Evolutionary conservation across 2,329 filamentous ascomycete species (phyloP).

Genomic region (Sporothrix brasiliensis): DNA sequence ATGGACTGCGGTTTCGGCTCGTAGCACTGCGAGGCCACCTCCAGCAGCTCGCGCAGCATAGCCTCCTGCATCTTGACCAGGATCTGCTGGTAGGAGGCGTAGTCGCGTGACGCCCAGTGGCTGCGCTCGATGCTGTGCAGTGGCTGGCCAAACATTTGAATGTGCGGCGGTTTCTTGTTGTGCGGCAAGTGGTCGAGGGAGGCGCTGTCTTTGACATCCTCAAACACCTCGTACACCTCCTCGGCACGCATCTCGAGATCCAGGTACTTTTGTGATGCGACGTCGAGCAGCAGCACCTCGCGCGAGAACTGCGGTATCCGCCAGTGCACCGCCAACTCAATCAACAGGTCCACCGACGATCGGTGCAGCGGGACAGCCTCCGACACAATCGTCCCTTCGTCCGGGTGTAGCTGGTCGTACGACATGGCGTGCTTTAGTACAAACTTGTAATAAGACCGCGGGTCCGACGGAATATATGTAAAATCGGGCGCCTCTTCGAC

Average conservation of each 20-base stretch:
- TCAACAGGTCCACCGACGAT: slow-evolving; percentile 78
- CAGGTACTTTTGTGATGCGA: slow-evolving; percentile 80
- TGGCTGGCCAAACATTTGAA: slow-evolving; percentile 55
- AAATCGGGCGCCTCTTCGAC: slow-evolving; percentile 71
- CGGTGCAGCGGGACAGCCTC: slow-evolving; percentile 63
- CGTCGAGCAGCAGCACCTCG: slow-evolving; percentile 79
- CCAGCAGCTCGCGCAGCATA: slow-evolving; percentile 77
- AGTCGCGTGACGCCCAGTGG: slow-evolving; percentile 70
- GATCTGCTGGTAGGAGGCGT: slow-evolving; percentile 71
- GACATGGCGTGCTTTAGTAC: slow-evolving; percentile 77
- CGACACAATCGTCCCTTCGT: slow-evolving; percentile 35
- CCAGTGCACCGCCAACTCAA: slow-evolving; percentile 86
- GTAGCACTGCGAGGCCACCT: slow-evolving; percentile 85
- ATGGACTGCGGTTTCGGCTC: slow-evolving; percentile 83
- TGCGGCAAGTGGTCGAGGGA: slow-evolving; percentile 57
- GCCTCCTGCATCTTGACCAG: slow-evolving; percentile 77
- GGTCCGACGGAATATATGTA: slow-evolving; percentile 85
- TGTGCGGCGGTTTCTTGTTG: slow-evolving; percentile 63
- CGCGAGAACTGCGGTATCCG: slow-evolving; percentile 82
- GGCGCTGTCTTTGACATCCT: slow-evolving; percentile 68
- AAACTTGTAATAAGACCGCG: slow-evolving; percentile 79
- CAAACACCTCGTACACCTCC: slow-evolving; percentile 81
- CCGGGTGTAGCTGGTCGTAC: slow-evolving; percentile 58
- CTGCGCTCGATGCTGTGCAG: slow-evolving; percentile 61
- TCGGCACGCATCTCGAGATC: slow-evolving; percentile 80